Conservation (phyloP, 164 flowering plant genomes). For the Stephania japonica region DNA sequence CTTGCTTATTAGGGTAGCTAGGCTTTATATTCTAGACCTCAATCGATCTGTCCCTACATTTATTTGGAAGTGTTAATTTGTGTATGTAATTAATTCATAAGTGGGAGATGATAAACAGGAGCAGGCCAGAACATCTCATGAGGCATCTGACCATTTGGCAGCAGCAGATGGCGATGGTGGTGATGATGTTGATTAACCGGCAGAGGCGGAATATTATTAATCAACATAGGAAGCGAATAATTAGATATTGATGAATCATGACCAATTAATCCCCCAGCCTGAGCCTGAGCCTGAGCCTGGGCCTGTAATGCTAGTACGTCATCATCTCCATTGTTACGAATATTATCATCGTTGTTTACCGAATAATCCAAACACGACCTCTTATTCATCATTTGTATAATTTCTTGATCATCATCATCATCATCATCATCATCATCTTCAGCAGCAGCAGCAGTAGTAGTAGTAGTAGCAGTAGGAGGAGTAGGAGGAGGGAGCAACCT, state of each 20-base stretch:
- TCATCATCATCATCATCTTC: constrained; percentile 28
- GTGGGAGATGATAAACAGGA: constrained; percentile 5
- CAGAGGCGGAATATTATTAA: background rate
- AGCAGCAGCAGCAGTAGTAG: no score
- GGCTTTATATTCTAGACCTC: no score
- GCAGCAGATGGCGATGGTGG: no score
- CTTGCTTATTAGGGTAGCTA: no score
- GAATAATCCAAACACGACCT: constrained; percentile 12
- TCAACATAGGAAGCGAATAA: background rate
- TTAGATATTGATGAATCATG: constrained; percentile 3
- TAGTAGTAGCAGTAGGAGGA: no score
- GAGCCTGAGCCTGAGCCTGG: constrained; percentile 15
- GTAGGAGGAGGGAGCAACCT: constrained; percentile 53
- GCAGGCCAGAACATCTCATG: constrained; percentile 11
- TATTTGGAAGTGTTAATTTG: no score
- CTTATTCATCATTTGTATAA: constrained; percentile 25
- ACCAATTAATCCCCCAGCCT: constrained; percentile 4
- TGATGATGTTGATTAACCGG: constrained; percentile 1
- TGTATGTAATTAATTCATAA: no score
- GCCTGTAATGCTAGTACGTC: no score
- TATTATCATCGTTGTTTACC: background rate
- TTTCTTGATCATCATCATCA: constrained; percentile 12
- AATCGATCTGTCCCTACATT: no score
- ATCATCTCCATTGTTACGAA: background rate
- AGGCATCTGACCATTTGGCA: constrained; percentile 12